Percentiles rank a stretch among this genome's conserved stretches.
Evolutionary conservation across 345 rosid genomes (phyloP).

Genomic region (Gossypium thurberi): DNA sequence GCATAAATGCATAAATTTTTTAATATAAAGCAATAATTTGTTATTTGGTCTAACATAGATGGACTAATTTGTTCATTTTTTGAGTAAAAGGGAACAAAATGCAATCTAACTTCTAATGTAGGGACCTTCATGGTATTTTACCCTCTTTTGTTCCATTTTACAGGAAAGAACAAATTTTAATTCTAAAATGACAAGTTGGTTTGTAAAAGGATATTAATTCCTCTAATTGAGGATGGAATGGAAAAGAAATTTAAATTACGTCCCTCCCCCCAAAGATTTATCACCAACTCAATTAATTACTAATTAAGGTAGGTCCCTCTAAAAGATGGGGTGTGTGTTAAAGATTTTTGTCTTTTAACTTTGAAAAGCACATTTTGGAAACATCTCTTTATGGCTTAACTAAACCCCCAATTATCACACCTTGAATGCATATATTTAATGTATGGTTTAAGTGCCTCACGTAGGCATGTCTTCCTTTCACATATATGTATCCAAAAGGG

Average conservation of each 20-base stretch:
- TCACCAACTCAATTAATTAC: slow-evolving; percentile 13
- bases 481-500: slow-evolving; percentile 2
- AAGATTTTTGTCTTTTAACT: slow-evolving; percentile 18
- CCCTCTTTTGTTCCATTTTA: too few species aligned
- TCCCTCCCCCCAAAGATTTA: not conserved
- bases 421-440: slow-evolving; percentile 7
- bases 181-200: not conserved
- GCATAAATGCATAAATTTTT: fast-evolving
- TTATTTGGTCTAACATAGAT: too few species aligned
- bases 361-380: slow-evolving; percentile 28
- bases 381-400: slow-evolving; percentile 30
- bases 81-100: too few species aligned
- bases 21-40: too few species aligned
- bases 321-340: slow-evolving; percentile 14
- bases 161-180: too few species aligned
- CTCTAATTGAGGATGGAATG: not conserved
- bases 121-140: too few species aligned
- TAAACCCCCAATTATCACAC: slow-evolving; percentile 20
- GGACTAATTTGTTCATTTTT: too few species aligned
- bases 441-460: slow-evolving; percentile 27
- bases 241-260: not conserved
- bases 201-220: not conserved
- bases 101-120: too few species aligned
- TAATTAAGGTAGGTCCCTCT: slow-evolving; percentile 22
- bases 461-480: slow-evolving; percentile 31